phyloP scores from a whole-genome alignment of 1,284 basidiomycete genomes.

The Apiotrichum akiyoshidainum region DNA sequence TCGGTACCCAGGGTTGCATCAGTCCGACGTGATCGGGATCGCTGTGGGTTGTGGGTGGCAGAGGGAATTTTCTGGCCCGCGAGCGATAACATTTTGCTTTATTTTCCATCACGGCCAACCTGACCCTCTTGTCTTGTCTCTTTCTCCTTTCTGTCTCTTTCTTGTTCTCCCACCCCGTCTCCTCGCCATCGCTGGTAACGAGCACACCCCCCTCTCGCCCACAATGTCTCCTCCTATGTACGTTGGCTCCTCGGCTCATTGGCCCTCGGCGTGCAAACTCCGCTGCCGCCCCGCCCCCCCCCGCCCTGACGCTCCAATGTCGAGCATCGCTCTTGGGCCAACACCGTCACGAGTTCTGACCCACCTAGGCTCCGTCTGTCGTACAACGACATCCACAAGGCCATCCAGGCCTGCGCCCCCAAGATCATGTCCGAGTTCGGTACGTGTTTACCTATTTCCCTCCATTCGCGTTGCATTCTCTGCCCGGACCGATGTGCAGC shows the following conservation, averaged over 20 bases:
- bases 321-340: not conserved
- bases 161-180: not conserved
- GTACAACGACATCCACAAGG: constrained; percentile 51
- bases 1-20: too few relatives aligned
- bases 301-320: not conserved
- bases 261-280: not conserved
- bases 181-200: not conserved
- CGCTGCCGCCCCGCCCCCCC: not conserved
- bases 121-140: not conserved
- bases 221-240: constrained; percentile 4
- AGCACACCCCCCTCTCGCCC: not conserved
- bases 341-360: not conserved
- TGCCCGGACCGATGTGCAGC: too few relatives aligned
- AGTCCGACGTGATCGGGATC: too few relatives aligned
- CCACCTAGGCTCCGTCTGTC: constrained; percentile 35
- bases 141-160: not conserved
- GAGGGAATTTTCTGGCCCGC: too few relatives aligned
- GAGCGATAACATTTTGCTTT: too few relatives aligned
- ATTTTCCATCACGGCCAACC: too few relatives aligned
- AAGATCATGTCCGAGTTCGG: constrained; percentile 50
- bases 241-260: not conserved
- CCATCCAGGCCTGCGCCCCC: constrained; percentile 44
- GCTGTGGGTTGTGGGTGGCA: too few relatives aligned
- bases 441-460: constrained; percentile 20
- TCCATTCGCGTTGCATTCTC: too few relatives aligned